These are phyloP conservation scores for Colletotrichum sp. DNA, from an alignment of 2,329 filamentous ascomycete species.

Conservation along the genomic window DNA sequence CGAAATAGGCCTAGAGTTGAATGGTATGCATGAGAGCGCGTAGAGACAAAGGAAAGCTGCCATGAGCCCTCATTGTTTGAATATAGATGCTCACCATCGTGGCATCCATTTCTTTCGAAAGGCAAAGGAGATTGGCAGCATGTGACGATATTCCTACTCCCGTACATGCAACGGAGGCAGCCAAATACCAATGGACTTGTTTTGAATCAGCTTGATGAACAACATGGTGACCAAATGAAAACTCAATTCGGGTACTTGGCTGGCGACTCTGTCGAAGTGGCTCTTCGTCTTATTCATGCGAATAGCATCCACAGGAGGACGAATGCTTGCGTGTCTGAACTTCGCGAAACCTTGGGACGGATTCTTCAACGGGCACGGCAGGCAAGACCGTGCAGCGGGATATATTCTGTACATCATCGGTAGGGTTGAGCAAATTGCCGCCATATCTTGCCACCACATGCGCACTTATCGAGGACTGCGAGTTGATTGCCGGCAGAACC, in stretches of 20 bases:
- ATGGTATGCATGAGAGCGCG: fast-evolving
- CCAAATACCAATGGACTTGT: fast-evolving
- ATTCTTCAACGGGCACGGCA: background rate
- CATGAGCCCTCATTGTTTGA: fast-evolving
- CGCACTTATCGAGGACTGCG: too few relatives aligned
- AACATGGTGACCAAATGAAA: fast-evolving
- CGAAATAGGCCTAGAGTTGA: background rate
- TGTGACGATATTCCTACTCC: background rate
- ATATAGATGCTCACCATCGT: background rate
- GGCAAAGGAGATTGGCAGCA: fast-evolving
- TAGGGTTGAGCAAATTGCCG: too few relatives aligned
- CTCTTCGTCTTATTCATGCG: background rate
- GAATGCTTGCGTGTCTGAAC: background rate
- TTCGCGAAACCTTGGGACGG: background rate
- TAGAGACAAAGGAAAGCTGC: fast-evolving
- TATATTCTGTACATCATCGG: too few relatives aligned
- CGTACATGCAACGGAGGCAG: background rate
- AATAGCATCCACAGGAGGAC: background rate
- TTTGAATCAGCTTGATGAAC: background rate
- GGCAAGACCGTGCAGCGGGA: background rate
- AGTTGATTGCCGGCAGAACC: too few relatives aligned
- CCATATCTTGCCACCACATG: too few relatives aligned
- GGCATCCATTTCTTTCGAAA: background rate
- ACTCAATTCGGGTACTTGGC: background rate
- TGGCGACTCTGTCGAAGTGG: background rate